Percentiles rank a stretch among this genome's conserved stretches.
Evolutionary conservation across 2,329 filamentous ascomycete genomes (phyloP).

Genomic region (Aspergillus versicolor): DNA sequence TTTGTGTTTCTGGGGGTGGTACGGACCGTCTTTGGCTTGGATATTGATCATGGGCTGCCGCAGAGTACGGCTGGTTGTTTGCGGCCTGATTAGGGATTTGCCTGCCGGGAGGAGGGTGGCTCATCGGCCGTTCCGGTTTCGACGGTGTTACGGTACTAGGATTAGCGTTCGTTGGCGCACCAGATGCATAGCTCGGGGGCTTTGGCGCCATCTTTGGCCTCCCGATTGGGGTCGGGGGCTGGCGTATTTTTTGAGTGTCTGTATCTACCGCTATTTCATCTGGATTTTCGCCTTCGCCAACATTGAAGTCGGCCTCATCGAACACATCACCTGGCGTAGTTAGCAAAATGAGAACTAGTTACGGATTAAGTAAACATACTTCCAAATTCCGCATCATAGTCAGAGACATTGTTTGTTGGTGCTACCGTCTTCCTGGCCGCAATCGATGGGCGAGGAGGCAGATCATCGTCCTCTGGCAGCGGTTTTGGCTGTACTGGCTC

Average conservation of each 20-base stretch:
- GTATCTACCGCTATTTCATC: slow-evolving; percentile 68
- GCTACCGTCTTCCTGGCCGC: slow-evolving; percentile 24
- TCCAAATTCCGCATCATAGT: slow-evolving; percentile 44
- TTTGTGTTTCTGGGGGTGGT: slow-evolving; percentile 17
- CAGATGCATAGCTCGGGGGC: slow-evolving; percentile 19
- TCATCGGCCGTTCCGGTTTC: slow-evolving; percentile 36
- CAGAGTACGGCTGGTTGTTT: slow-evolving; percentile 22
- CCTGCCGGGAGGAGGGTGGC: slow-evolving; percentile 18
- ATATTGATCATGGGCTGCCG: slow-evolving; percentile 17
- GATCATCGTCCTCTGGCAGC: slow-evolving; percentile 47
- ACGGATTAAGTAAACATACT: slow-evolving; percentile 30
- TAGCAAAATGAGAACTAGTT: slow-evolving; percentile 12
- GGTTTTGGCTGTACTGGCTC: slow-evolving; percentile 44
- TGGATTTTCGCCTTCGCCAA: slow-evolving; percentile 67
- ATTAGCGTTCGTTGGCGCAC: slow-evolving; percentile 20
- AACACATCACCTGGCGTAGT: slow-evolving; percentile 57
- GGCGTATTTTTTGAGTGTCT: slow-evolving; percentile 26
- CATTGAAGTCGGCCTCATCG: slow-evolving; percentile 74
- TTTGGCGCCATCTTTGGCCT: slow-evolving; percentile 21
- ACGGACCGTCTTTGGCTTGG: slow-evolving; percentile 18
- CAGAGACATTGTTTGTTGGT: slow-evolving; percentile 28
- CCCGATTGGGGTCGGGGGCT: slow-evolving; percentile 27
- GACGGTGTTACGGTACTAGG: slow-evolving; percentile 36
- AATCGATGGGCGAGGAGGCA: slow-evolving; percentile 34
- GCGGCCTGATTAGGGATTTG: slow-evolving; percentile 23